Evolutionary conservation across 2,329 filamentous ascomycete species (phyloP).

Genomic region (Penicillium olsonii): DNA sequence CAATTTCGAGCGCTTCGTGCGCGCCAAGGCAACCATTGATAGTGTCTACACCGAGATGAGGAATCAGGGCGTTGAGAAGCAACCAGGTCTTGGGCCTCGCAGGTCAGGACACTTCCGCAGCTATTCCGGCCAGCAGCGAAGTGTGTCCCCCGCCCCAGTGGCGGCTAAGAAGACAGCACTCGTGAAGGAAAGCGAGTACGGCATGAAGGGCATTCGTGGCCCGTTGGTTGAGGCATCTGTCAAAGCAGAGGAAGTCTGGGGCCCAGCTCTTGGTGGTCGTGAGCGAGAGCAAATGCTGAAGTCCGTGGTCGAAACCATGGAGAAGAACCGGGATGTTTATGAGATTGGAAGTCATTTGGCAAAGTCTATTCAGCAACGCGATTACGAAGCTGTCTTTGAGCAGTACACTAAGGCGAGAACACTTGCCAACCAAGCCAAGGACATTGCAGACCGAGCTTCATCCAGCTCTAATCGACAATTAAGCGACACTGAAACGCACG

Average conservation of each 20-base stretch:
- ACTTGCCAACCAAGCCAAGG: constrained; percentile 75
- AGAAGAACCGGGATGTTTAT: constrained; percentile 78
- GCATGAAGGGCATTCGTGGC: constrained; percentile 81
- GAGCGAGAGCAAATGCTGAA: constrained; percentile 90
- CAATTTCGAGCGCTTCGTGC: constrained; percentile 97
- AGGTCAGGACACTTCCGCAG: constrained; percentile 62
- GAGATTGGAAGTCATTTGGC: constrained; percentile 76
- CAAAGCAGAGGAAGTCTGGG: constrained; percentile 97
- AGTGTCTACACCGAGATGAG: constrained; percentile 98
- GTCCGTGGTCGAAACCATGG: constrained; percentile 71
- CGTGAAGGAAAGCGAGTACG: constrained; percentile 89
- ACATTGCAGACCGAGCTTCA: constrained; percentile 62
- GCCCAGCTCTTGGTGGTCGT: constrained; percentile 83
- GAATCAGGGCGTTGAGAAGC: constrained; percentile 62
- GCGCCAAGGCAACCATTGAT: constrained; percentile 96
- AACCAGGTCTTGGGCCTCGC: constrained; percentile 58
- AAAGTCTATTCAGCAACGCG: constrained; percentile 84
- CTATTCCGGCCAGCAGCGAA: constrained; percentile 47
- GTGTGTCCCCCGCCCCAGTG: constrained; percentile 40
- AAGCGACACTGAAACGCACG: constrained; percentile 77
- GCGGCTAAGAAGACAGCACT: constrained; percentile 81
- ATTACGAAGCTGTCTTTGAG: constrained; percentile 85
- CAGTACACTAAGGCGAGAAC: constrained; percentile 81
- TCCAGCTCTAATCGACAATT: constrained; percentile 56
- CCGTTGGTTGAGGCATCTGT: constrained; percentile 87